Evolutionary conservation across 345 rosid genomes (phyloP).

Genomic region (Arabis alpina): DNA sequence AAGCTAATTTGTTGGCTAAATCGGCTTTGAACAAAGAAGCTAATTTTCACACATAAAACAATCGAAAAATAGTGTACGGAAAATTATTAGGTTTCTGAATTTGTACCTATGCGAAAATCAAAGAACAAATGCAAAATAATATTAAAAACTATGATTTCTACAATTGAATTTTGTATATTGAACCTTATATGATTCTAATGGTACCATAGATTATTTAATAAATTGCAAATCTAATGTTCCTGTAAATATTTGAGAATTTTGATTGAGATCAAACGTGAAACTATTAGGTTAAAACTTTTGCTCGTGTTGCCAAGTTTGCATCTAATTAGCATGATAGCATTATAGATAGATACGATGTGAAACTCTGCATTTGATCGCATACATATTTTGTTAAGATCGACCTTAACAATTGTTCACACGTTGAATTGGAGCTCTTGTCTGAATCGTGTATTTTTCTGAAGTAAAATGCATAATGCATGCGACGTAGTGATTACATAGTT

Average conservation of each 20-base stretch:
- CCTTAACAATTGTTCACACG: neutral
- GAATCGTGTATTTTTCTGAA: neutral
- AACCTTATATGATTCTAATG: neutral
- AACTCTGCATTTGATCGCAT: neutral
- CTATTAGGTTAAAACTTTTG: neutral
- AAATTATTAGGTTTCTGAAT: too few relatives aligned
- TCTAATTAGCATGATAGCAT: neutral
- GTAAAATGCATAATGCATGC: neutral
- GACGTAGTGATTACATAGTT: slow-evolving; percentile 1
- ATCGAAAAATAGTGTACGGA: too few relatives aligned
- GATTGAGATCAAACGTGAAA: neutral
- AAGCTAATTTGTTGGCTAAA: too few relatives aligned
- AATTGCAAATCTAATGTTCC: neutral
- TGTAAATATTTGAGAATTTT: neutral
- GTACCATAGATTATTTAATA: neutral
- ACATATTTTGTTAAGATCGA: too few relatives aligned
- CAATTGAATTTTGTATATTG: neutral
- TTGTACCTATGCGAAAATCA: too few relatives aligned
- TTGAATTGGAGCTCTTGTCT: neutral
- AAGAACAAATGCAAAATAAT: too few relatives aligned
- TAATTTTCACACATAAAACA: too few relatives aligned
- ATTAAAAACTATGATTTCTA: neutral
- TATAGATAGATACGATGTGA: neutral
- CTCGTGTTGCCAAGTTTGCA: neutral
- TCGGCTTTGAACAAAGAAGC: too few relatives aligned